These are phyloP conservation scores for Chrysanthemum seticuspe DNA, from an alignment of 129 eudicot genomes.

Conservation along the genomic window DNA sequence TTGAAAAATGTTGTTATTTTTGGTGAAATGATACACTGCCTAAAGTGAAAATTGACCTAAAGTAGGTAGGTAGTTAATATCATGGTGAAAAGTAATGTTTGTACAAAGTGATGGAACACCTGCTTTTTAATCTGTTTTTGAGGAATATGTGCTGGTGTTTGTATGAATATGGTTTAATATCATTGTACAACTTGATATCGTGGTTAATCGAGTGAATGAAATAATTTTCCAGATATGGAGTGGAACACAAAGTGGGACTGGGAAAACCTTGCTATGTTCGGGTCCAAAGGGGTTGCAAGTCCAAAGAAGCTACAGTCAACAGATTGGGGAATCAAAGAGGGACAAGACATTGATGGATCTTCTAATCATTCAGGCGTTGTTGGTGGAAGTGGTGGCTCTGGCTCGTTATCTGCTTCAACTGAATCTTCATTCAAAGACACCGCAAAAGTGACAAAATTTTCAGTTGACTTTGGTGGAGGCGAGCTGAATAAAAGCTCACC, in stretches of 20 bases:
- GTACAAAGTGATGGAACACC: not conserved
- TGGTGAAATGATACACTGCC: not conserved
- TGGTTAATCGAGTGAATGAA: conserved; percentile 9
- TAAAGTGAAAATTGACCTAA: not conserved
- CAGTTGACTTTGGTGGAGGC: conserved; percentile 38
- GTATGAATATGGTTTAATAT: conserved; percentile 18
- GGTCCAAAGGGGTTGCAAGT: conserved; percentile 49
- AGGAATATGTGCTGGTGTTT: conserved; percentile 16
- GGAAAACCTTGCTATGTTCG: conserved; percentile 54
- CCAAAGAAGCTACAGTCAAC: conserved; percentile 59
- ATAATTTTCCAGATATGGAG: conserved; percentile 55
- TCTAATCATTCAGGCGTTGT: conserved; percentile 56
- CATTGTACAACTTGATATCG: conserved; percentile 19
- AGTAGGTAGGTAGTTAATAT: not conserved
- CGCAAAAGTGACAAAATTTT: conserved; percentile 39
- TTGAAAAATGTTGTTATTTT: not conserved
- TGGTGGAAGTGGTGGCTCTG: conserved; percentile 53
- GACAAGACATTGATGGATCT: conserved; percentile 57
- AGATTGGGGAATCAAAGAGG: conserved; percentile 60
- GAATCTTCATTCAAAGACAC: conserved; percentile 51
- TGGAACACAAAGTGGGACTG: conserved; percentile 88
- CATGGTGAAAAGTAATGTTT: not conserved
- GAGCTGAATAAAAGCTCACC: conserved; percentile 48
- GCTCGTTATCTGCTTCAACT: conserved; percentile 81
- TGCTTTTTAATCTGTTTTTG: not conserved